Base-by-base conservation (phyloP, 116 monocot species). In the Zostera marina region DNA sequence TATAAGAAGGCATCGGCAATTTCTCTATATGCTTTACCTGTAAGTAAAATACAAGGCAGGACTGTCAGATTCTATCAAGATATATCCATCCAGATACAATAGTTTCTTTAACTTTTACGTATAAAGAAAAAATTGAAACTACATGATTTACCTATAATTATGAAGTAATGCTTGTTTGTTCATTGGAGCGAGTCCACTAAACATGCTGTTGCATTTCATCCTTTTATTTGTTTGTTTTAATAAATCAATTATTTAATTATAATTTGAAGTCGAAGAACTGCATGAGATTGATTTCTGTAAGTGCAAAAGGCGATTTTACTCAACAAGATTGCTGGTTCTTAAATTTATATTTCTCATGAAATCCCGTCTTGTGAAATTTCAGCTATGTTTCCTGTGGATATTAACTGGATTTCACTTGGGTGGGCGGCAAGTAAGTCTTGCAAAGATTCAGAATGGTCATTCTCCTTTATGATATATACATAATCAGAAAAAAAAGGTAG, bases 371-470 rank as follows among this genome's bases (percentile, higher is more conserved):
- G 19, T 49, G 49, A 49, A 49, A 49, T 20, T 49, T 49, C 49
- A 49, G 49, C 17, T 49, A 49, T 49, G 49, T 49, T 49, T 49
- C 49, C 49, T 49, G 49, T 49, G 49, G 49, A 20, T 49, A 49
- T 4, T 20, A 20, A 49, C 49, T 15, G 49, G 49, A 20, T 49
- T 49, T 49, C 49, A 49, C 49, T 49, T 49, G 49, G 49, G 19
- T 1, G 19, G 20, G 9, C 49, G 49, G 20, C 49, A 49, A 49
- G 49, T 49, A 3, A 49, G 19, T 49, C 49, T 49, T 15, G 16
- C 19, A 17, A 49, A 49, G 49, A 49, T 16, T 9, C 49, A 49
- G 49, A 49, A 49, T 49, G 15, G 19, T 19, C 15, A 15, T 7
- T 15, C 0, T 49, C 49, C 49, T 9, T 49, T 20, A 49, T 49